Evolutionary conservation across 352 stramenopile species (phyloP), one percentile per base, ranked within the genome.

Genomic region (Elongisporangium undulatum): DNA sequence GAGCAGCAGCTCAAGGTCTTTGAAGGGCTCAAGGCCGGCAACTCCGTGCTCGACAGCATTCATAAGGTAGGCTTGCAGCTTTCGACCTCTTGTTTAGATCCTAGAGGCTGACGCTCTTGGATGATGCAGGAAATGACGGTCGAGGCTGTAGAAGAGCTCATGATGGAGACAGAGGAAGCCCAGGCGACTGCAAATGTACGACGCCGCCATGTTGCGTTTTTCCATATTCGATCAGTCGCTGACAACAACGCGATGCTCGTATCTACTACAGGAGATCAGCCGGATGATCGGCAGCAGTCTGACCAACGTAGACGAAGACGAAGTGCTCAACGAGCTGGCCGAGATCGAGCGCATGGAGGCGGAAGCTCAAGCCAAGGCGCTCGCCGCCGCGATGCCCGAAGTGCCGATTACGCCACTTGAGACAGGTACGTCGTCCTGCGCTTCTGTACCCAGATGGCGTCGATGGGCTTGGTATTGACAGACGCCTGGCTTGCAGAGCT

Each of bases 121-220:
- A 38, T 66, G 48, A 0, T 56, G 57, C 59, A 91, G 80, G 85
- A 95, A 61, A 94, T 96, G 81, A 91, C 74, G 1, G 77, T 95
- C 22, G 89, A 96, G 45, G 83, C 87, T 24, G 85, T 96, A 2
- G 83, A 95, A 56, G 86, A 96, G 52, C 64, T 96, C 22, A 94
- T 96, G 87, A 67, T 93, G 7, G 89, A 96, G 69, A 95, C 84
- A 10, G 78, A 90, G 64, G 89, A 96, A 72, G 88, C 86, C 6
- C 79, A 89, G 26, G 73, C 80, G n/a, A 86, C 73, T 10, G 83
- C 82, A 26, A 83, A 87, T 56, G 85, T 94, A 75, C 67, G 79
- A 56, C 4, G 15, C 16, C 4, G 15, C 16, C 50, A 19, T 45
- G 4, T 51, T 53, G n/a, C 4, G 34, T 61, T 8, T 52, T 49